Evolutionary conservation across 2,329 filamentous ascomycete species (phyloP), one percentile per base, ranked within the genome.

Genomic region (Stachybotrys elegans): DNA sequence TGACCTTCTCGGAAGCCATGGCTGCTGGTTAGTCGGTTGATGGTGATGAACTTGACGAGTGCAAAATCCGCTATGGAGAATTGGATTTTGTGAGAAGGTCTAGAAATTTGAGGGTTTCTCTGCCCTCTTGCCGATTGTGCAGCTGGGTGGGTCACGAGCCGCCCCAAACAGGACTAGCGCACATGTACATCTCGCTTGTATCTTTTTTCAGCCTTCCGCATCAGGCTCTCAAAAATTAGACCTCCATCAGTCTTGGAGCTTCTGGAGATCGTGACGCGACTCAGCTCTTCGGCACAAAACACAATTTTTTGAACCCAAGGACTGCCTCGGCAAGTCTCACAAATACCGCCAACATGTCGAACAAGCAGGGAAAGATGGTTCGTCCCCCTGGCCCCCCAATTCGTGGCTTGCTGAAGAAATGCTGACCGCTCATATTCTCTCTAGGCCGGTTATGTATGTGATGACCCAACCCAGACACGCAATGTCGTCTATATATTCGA

Each of bases 341-440:
- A 38, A 52, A n/a, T 44, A 43, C 40, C 45, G 43, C 35, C 55
- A 66, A 61, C 22, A 67, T 67, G 66, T 63, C 64, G 48, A 68
- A 95, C 80, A 95, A 95, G 72, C 91, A 96, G 72, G 93, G 93
- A 72, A 97, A 98, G 80, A 97, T 98, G 93, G 93, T 97, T 76
- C 79, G 88, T 83, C 48, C 47, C 52, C 46, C 44, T n/a, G n/a
- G n/a, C n/a, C n/a, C n/a, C n/a, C n/a, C n/a, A n/a, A n/a, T n/a
- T n/a, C n/a, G n/a, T n/a, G n/a, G n/a, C n/a, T n/a, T n/a, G n/a
- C n/a, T n/a, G n/a, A n/a, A n/a, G n/a, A n/a, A n/a, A n/a, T n/a
- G n/a, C n/a, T n/a, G n/a, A n/a, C n/a, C n/a, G n/a, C n/a, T n/a
- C n/a, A n/a, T n/a, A n/a, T 59, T 64, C 46, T 52, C 35, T 72